phyloP scores from a whole-genome alignment of 306 rosid genomes.

The Fragaria iinumae region DNA sequence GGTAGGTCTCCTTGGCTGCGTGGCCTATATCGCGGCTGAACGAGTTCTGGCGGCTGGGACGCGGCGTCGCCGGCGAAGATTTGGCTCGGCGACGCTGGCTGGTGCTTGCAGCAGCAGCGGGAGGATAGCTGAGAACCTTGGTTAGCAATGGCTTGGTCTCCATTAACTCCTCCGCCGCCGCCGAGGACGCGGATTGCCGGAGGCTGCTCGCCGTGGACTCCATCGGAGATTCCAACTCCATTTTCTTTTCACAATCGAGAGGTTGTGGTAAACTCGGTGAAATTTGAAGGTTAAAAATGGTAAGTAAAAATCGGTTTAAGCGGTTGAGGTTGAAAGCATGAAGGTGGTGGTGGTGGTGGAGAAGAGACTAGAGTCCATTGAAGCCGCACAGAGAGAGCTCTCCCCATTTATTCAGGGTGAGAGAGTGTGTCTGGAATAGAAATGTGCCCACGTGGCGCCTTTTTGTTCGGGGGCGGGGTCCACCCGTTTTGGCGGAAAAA shows the following conservation, averaged over 20 bases:
- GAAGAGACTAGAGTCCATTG: background rate
- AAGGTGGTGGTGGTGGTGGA: background rate
- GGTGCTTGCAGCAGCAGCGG: conserved; percentile 11
- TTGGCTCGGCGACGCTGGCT: background rate
- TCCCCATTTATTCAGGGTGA: background rate
- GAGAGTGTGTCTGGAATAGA: background rate
- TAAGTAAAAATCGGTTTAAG: background rate
- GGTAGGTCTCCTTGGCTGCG: conserved; percentile 75
- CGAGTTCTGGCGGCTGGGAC: conserved; percentile 33
- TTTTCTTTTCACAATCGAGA: too few relatives aligned
- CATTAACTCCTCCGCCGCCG: background rate
- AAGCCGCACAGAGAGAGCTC: background rate
- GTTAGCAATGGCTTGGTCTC: conserved; percentile 23
- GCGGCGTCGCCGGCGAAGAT: background rate
- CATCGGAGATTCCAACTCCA: background rate
- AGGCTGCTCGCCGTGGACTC: background rate
- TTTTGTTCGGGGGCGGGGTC: background rate
- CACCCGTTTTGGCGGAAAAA: background rate
- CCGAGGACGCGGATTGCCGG: conserved; percentile 16
- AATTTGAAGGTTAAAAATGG: background rate
- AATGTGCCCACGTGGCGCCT: background rate
- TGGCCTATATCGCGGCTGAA: conserved; percentile 45
- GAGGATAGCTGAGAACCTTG: conserved; percentile 16
- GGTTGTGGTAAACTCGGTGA: background rate
- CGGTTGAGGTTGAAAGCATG: background rate